Percentiles rank a stretch among this genome's conserved stretches.
Evolutionary conservation across 345 rosid genomes (phyloP).

Genomic region (Capsella bursapastoris): DNA sequence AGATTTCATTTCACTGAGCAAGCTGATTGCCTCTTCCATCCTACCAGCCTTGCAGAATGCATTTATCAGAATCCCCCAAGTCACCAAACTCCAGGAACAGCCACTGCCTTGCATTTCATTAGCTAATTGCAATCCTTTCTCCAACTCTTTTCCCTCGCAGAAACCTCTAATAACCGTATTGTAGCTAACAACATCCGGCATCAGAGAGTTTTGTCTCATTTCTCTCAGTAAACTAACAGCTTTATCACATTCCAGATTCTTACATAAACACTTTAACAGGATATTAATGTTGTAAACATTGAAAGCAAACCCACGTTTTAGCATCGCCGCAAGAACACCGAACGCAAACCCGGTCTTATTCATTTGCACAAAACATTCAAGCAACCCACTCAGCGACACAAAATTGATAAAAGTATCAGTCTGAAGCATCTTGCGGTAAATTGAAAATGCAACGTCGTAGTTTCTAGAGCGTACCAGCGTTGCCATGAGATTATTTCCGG

Average conservation of each 20-base stretch:
- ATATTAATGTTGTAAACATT: constrained; percentile 53
- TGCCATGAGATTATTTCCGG: constrained; percentile 56
- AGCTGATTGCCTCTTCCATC: constrained; percentile 53
- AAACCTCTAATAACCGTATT: constrained; percentile 58
- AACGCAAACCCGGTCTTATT: constrained; percentile 43
- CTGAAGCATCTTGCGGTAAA: constrained; percentile 51
- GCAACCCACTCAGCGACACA: constrained; percentile 55
- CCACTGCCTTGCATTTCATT: constrained; percentile 52
- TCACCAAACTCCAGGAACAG: constrained; percentile 49
- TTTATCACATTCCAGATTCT: constrained; percentile 39
- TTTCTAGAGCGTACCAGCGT: constrained; percentile 59
- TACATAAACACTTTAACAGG: constrained; percentile 63
- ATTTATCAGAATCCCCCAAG: constrained; percentile 58
- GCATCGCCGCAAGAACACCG: constrained; percentile 58
- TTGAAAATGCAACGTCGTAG: constrained; percentile 55
- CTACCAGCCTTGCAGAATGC: constrained; percentile 63
- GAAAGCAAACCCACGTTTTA: constrained; percentile 61
- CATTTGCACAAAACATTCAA: constrained; percentile 57
- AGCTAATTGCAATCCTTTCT: constrained; percentile 49
- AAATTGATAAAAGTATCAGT: constrained; percentile 48
- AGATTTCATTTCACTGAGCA: constrained; percentile 52
- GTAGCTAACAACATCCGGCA: constrained; percentile 55
- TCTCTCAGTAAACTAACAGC: constrained; percentile 51
- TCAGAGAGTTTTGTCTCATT: constrained; percentile 47
- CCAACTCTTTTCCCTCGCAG: constrained; percentile 51